Evolutionary conservation across 1,284 basidiomycete genomes (phyloP), one percentile per base, ranked within the genome.

Genomic region (Cryptococcus maquisensis): DNA sequence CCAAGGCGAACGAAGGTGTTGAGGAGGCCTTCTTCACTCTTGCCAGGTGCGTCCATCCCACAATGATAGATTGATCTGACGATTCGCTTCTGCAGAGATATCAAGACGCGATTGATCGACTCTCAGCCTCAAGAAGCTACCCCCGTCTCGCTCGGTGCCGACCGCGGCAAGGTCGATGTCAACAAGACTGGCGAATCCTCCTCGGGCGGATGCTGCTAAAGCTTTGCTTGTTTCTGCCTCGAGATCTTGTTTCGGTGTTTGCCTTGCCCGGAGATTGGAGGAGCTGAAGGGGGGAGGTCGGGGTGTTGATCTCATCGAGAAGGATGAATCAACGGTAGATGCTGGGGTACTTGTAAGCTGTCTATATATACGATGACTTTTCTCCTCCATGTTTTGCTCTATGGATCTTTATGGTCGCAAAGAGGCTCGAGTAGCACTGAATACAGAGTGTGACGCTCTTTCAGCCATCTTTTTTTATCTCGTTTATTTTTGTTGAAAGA

Each of bases 1-100:
- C 96, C 51, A 98, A 98, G 81, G 83, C 90, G 49, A 98, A 98
- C 77, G 88, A 96, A 58, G 93, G 94, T 61, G 96, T 99, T 20
- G 96, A 99, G 78, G 94, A 98, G 68, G 95, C 96, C 3, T 99
- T 99, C 83, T 98, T 98, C 78, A 90, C 88, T 13, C 82, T 98
- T 55, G 95, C 96, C 37, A 84, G 94, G 92, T 94, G 55, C 62
- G 86, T 69, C 9, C n/a, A 13, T n/a, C 15, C 26, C 4, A n/a
- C 36, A 26, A 23, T 44, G 9, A 24, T 36, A 40, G 21, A 39
- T 28, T 37, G 9, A 24, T 39, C 39, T 20, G 77, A 49, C 26
- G 15, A 9, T 50, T n/a, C 41, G 3, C 10, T 7, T 40, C 28
- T 49, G 41, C 72, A 95, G 93, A 74, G 91, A 94, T 76, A 96